Percentiles rank a stretch among this genome's conserved stretches.
Conservation (phyloP, 2,329 filamentous ascomycete species). For the Macrophomina tecta region DNA sequence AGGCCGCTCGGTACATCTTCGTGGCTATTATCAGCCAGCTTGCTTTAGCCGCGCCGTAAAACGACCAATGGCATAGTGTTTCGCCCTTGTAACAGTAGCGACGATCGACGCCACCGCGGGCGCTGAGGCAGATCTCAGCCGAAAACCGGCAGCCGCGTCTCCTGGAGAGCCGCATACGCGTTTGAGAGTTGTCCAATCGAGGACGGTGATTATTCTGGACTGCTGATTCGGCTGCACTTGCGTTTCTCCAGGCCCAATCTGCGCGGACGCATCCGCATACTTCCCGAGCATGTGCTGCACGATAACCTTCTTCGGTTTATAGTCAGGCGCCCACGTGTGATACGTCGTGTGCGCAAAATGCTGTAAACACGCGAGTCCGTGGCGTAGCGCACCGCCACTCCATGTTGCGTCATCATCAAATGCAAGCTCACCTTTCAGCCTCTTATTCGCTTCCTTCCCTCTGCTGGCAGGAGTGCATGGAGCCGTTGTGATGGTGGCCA, state of each 20-base stretch:
- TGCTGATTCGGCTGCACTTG: neutral
- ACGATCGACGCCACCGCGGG: neutral
- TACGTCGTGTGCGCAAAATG: neutral
- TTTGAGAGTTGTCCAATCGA: neutral
- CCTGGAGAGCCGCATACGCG: neutral
- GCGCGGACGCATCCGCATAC: neutral
- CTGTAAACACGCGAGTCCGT: neutral
- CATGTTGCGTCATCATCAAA: neutral
- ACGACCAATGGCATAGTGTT: slow-evolving; percentile 3
- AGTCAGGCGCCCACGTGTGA: neutral
- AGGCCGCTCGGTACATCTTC: neutral
- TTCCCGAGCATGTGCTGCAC: neutral
- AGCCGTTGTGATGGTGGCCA: neutral
- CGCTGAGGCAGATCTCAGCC: neutral
- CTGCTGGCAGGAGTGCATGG: neutral
- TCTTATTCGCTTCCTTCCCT: too few relatives aligned
- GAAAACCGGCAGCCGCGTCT: neutral
- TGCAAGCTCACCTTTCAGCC: neutral
- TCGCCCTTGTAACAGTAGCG: neutral
- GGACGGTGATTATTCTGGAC: neutral
- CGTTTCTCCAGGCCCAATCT: neutral
- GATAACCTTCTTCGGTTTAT: neutral
- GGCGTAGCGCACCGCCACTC: neutral
- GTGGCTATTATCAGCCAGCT: neutral
- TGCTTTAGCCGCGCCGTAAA: neutral